phyloP scores from a whole-genome alignment of 2,329 filamentous ascomycete genomes.

The Botrytis pseudocinerea region DNA sequence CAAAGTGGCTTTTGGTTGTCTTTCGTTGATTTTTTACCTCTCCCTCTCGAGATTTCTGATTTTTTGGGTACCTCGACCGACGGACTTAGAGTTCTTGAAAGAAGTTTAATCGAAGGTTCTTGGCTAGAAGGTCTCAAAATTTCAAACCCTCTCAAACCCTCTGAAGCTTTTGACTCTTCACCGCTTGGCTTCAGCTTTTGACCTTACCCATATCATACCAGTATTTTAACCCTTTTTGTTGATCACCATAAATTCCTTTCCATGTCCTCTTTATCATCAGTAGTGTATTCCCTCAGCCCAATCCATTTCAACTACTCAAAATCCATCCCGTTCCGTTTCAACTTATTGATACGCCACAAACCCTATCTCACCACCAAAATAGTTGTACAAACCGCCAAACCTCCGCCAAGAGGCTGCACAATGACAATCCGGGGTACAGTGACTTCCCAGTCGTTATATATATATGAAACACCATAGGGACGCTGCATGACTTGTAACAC shows the following conservation, averaged over 20 bases:
- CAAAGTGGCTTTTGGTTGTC: background rate
- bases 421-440: slow-evolving; percentile 6
- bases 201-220: background rate
- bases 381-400: background rate
- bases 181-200: background rate
- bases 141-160: background rate
- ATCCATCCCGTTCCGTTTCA: background rate
- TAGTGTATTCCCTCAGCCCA: background rate
- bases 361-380: background rate
- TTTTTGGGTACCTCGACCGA: background rate
- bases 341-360: background rate
- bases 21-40: background rate
- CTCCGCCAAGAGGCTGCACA: background rate
- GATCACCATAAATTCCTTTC: background rate
- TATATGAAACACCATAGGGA: slow-evolving; percentile 5
- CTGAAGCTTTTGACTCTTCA: background rate
- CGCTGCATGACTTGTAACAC: slow-evolving; percentile 7
- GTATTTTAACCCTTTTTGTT: background rate
- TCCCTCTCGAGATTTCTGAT: background rate
- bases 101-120: background rate
- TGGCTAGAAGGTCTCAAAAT: background rate
- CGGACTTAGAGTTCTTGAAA: background rate
- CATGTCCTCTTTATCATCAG: background rate
- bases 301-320: background rate
- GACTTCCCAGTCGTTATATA: background rate